phyloP scores from a whole-genome alignment of 306 rosid genomes.

The Cicer arietinum region DNA sequence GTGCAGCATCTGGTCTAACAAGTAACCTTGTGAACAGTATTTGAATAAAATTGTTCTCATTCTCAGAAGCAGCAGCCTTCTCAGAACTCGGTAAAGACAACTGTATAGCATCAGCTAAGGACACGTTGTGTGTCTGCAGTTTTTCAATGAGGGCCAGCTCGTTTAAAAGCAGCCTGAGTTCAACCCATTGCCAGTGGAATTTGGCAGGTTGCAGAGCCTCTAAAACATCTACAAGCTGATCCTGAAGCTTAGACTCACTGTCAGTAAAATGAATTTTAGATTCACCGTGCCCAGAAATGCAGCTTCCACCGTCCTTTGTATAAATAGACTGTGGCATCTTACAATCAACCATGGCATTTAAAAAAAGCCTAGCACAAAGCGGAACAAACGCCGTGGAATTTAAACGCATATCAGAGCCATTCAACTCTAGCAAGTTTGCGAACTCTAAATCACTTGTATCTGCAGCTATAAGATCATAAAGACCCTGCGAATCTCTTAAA shows the following conservation, averaged over 20 bases:
- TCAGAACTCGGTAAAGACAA: slow-evolving; percentile 74
- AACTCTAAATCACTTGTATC: slow-evolving; percentile 83
- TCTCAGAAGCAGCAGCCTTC: slow-evolving; percentile 83
- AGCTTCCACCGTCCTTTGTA: slow-evolving; percentile 59
- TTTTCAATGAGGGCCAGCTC: slow-evolving; percentile 89
- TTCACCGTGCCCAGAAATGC: slow-evolving; percentile 66
- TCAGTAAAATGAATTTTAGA: slow-evolving; percentile 56
- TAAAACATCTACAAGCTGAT: slow-evolving; percentile 77
- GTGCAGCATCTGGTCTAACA: slow-evolving; percentile 97
- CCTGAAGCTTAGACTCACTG: slow-evolving; percentile 70
- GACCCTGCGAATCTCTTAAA: slow-evolving; percentile 79
- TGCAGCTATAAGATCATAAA: slow-evolving; percentile 78
- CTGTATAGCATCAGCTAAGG: slow-evolving; percentile 79
- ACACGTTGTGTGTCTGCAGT: slow-evolving; percentile 59
- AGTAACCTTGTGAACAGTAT: slow-evolving; percentile 83
- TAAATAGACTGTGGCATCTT: slow-evolving; percentile 66
- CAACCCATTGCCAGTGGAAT: slow-evolving; percentile 99
- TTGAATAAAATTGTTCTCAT: slow-evolving; percentile 83
- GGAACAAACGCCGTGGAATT: slow-evolving; percentile 91
- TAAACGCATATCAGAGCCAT: slow-evolving; percentile 68
- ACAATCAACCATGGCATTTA: slow-evolving; percentile 86
- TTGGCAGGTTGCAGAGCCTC: slow-evolving; percentile 96
- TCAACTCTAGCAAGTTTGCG: slow-evolving; percentile 75
- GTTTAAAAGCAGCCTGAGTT: slow-evolving; percentile 88
- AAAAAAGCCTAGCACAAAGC: slow-evolving; percentile 83